Percentiles rank a stretch among this genome's conserved stretches.
Conservation (phyloP, 2,329 filamentous ascomycete genomes). For the Pseudofabraea citricarpa region DNA sequence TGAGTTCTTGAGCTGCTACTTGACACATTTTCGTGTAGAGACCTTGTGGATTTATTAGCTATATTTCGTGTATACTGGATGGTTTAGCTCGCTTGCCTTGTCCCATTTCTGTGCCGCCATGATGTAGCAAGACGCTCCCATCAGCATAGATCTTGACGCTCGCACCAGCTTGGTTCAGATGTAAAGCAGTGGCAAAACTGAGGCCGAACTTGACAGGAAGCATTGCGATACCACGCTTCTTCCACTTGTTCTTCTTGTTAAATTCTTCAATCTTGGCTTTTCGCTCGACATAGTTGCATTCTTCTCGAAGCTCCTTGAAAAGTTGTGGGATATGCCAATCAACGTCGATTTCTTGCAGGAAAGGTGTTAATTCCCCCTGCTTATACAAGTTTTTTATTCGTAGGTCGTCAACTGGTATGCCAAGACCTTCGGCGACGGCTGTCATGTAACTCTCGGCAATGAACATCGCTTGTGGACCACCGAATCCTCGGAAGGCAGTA, state of each 20-base stretch:
- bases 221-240: slow-evolving; percentile 68
- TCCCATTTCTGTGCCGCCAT: slow-evolving; percentile 96
- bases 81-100: slow-evolving; percentile 53
- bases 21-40: slow-evolving; percentile 94
- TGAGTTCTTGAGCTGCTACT: slow-evolving; percentile 83
- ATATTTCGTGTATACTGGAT: neutral
- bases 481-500: slow-evolving; percentile 92
- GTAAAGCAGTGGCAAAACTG: slow-evolving; percentile 81
- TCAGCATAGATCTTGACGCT: slow-evolving; percentile 96
- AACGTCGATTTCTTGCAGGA: slow-evolving; percentile 80
- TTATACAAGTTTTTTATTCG: slow-evolving; percentile 85
- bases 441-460: slow-evolving; percentile 84
- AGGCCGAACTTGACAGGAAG: slow-evolving; percentile 97
- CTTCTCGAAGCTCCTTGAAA: slow-evolving; percentile 77
- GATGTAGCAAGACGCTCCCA: slow-evolving; percentile 82
- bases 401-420: slow-evolving; percentile 74
- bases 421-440: slow-evolving; percentile 80
- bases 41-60: slow-evolving; percentile 1
- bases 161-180: slow-evolving; percentile 90
- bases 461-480: slow-evolving; percentile 92
- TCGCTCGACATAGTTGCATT: slow-evolving; percentile 65
- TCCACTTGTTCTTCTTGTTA: slow-evolving; percentile 84
- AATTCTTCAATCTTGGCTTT: slow-evolving; percentile 66
- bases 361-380: slow-evolving; percentile 72
- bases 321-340: slow-evolving; percentile 86